Percentiles rank a stretch among this genome's conserved stretches.
These are phyloP conservation scores for Suillus lakei DNA, from an alignment of 768 basidiomycete genomes.

Conservation along the genomic window DNA sequence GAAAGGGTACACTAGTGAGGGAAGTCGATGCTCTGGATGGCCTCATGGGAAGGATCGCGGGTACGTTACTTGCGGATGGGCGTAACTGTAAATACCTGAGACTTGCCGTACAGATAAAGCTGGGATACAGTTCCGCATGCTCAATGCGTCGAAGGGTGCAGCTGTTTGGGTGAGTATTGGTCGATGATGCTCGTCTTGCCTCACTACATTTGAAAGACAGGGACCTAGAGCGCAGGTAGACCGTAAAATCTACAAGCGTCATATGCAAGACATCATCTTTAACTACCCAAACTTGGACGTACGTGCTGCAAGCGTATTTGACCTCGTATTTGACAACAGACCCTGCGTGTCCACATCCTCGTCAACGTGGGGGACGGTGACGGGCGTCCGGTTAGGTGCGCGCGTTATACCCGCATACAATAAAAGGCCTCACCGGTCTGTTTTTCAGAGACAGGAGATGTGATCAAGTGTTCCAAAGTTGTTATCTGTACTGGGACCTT, in stretches of 20 bases:
- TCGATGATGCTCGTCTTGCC: too few relatives aligned
- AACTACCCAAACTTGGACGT: conserved; percentile 74
- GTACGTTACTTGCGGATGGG: conserved; percentile 42
- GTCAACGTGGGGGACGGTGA: conserved; percentile 55
- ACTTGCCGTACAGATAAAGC: conserved; percentile 66
- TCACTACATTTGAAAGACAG: conserved; percentile 40
- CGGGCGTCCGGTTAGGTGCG: conserved; percentile 72
- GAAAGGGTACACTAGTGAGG: conserved; percentile 89
- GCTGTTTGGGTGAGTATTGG: conserved; percentile 81
- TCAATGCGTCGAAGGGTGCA: conserved; percentile 85
- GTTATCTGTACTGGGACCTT: conserved; percentile 94
- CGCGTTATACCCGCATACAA: not conserved
- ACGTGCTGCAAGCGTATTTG: conserved; percentile 76
- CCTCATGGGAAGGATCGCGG: conserved; percentile 81
- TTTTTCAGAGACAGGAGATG: conserved; percentile 68
- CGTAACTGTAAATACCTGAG: not conserved
- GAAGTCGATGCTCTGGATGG: conserved; percentile 93
- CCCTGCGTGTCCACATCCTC: conserved; percentile 25
- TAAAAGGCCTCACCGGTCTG: conserved; percentile 2
- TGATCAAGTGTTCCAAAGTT: conserved; percentile 78
- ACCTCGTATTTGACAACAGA: conserved; percentile 68
- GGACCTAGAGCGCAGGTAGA: conserved; percentile 92
- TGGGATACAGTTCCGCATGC: conserved; percentile 85
- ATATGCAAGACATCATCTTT: conserved; percentile 76
- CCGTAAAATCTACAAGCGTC: conserved; percentile 77